Percentiles rank a stretch among this genome's conserved stretches.
These are phyloP conservation scores for Mytilinidion resinicola DNA, from an alignment of 495 filamentous ascomycete genomes.

Conservation along the genomic window DNA sequence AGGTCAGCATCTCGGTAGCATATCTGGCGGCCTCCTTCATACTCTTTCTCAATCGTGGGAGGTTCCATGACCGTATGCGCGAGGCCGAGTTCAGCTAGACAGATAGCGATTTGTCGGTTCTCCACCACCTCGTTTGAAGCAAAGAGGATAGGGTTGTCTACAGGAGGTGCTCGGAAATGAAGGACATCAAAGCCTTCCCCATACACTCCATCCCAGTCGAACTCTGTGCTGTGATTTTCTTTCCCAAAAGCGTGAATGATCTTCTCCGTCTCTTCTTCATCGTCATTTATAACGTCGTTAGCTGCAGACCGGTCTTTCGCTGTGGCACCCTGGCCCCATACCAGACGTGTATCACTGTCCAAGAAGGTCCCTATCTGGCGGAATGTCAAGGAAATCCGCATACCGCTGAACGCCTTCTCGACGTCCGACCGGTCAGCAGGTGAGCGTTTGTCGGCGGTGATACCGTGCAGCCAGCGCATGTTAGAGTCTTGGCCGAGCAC, in stretches of 20 bases:
- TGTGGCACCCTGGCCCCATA: slow-evolving; percentile 90
- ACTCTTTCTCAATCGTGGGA: slow-evolving; percentile 25
- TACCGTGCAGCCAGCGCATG: slow-evolving; percentile 79
- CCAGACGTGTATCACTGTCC: slow-evolving; percentile 50
- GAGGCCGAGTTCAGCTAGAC: slow-evolving; percentile 13
- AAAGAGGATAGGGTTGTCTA: slow-evolving; percentile 23
- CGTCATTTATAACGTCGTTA: slow-evolving; percentile 58
- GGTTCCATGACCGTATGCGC: slow-evolving; percentile 10
- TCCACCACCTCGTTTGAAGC: slow-evolving; percentile 13
- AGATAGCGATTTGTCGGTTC: slow-evolving; percentile 15
- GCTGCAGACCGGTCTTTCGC: slow-evolving; percentile 56
- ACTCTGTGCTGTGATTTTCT: slow-evolving; percentile 69
- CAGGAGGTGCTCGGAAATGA: slow-evolving; percentile 47
- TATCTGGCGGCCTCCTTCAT: slow-evolving; percentile 36
- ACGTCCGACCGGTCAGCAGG: slow-evolving; percentile 55
- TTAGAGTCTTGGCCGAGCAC: slow-evolving; percentile 78
- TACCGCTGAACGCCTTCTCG: slow-evolving; percentile 66
- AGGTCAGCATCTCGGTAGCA: slow-evolving; percentile 52
- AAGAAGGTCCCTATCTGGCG: slow-evolving; percentile 83
- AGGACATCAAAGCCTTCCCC: slow-evolving; percentile 83
- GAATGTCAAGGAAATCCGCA: slow-evolving; percentile 90
- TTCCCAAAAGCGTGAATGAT: slow-evolving; percentile 75
- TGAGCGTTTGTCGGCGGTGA: slow-evolving; percentile 76
- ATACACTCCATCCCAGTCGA: slow-evolving; percentile 76
- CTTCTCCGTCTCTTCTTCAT: slow-evolving; percentile 55